Evolutionary conservation across 768 basidiomycete species (phyloP).

Genomic region (Dacryopinax primogenitus): DNA sequence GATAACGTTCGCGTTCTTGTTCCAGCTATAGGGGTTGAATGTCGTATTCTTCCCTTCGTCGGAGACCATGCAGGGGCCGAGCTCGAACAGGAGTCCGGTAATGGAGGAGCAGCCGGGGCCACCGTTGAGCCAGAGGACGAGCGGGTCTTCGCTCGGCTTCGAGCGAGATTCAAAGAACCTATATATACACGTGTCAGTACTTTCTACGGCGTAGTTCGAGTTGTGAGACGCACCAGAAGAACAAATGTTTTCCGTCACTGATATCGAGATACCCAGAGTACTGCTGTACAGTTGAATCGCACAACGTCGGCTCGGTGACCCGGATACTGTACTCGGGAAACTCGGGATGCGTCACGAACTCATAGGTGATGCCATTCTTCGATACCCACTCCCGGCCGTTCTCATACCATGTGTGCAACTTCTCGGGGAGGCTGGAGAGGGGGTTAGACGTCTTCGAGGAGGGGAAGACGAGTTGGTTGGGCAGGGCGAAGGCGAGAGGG

Average conservation of each 20-base stretch:
- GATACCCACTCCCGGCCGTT: constrained; percentile 53
- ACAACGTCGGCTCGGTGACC: constrained; percentile 50
- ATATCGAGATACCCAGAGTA: constrained; percentile 77
- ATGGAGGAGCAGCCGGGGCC: constrained; percentile 58
- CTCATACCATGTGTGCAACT: constrained; percentile 48
- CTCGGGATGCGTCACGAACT: constrained; percentile 45
- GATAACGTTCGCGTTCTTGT: constrained; percentile 56
- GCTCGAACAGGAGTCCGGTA: constrained; percentile 80
- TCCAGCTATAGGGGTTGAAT: constrained; percentile 77
- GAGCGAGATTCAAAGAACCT: constrained; percentile 84
- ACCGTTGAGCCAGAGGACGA: constrained; percentile 85
- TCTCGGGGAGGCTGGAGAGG: constrained; percentile 24
- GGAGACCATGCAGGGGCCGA: constrained; percentile 72
- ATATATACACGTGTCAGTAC: not conserved
- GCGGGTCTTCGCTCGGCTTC: constrained; percentile 61
- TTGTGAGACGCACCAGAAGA: constrained; percentile 55
- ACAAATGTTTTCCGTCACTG: constrained; percentile 64
- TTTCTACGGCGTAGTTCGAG: not conserved
- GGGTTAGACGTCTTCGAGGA: not conserved
- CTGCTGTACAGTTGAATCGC: constrained; percentile 68
- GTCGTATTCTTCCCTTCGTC: constrained; percentile 58
- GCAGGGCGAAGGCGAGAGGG: not conserved
- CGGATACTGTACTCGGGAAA: constrained; percentile 44
- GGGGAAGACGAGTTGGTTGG: constrained; percentile 8
- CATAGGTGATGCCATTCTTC: constrained; percentile 58